Base-by-base conservation (phyloP, 441 rosid genomes). In the Euphorbia schlechtendalii region DNA sequence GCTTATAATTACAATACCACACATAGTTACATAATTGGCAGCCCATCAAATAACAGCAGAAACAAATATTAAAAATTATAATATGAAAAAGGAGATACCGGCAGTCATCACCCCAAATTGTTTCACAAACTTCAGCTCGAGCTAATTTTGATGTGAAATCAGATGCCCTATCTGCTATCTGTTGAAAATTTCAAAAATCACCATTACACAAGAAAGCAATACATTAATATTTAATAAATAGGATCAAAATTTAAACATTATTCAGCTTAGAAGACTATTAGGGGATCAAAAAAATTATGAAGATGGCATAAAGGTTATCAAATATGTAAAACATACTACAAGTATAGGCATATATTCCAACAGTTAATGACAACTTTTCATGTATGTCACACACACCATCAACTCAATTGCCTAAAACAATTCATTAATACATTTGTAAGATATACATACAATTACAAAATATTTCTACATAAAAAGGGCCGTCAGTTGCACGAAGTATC, bases 61-160 rank as follows among this genome's bases (percentile, higher is more conserved):
- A 71, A 63, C 11, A 56, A 59, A 38, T 4, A 8, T 38, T 18
- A 53, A 61, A 36, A 65, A 63, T 22, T 61, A 62, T 59, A 72
- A 18, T 65, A 49, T 2, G 3, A 3, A 32, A 6, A 32, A 6
- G 3, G 40, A 43, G 45, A 4, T 80, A 88, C 98, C 96, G 84
- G 85, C 30, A 65, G 61, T 61, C 76, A 72, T 66, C 66, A 76
- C 78, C 77, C 96, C 92, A 85, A 58, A 80, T 70, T 70, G 73
- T 74, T 43, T 84, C 91, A 53, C 64, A 69, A 57, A 79, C 72
- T 73, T 90, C 94, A 68, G 72, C 74, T 78, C 85, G 89, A 51
- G 85, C 80, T 45, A 84, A 77, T 69, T 73, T 72, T 53, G 88
- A 82, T 28, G 79, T 72, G 70, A 75, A 74, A 65, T 84, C 85